Conservation (phyloP, 768 basidiomycete species). For the Sarcodon sp. region DNA sequence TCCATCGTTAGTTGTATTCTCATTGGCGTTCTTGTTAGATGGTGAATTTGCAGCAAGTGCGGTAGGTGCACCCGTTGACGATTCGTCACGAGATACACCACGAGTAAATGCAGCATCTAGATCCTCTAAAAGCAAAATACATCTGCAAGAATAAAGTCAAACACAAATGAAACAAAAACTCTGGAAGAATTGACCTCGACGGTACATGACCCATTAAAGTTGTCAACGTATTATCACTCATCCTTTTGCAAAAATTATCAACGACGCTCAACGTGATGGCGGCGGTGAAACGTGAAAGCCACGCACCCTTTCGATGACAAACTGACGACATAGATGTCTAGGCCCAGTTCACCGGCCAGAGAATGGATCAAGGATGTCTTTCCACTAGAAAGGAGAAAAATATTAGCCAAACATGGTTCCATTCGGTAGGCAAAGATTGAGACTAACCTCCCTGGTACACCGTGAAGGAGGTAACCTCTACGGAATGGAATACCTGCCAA, state of each 20-base stretch:
- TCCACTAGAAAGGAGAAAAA: slow-evolving; percentile 32
- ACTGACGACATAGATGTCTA: slow-evolving; percentile 88
- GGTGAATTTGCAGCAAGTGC: not conserved
- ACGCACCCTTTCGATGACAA: slow-evolving; percentile 76
- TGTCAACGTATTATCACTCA: slow-evolving; percentile 83
- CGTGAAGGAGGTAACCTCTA: slow-evolving; percentile 73
- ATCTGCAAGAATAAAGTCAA: slow-evolving; percentile 29
- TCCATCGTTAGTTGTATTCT: slow-evolving; percentile 45
- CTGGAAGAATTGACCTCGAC: slow-evolving; percentile 38
- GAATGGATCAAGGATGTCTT: slow-evolving; percentile 84
- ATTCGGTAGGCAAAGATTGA: not conserved
- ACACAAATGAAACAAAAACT: not conserved
- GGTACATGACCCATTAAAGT: slow-evolving; percentile 86
- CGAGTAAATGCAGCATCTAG: slow-evolving; percentile 88
- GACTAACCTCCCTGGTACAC: slow-evolving; percentile 69
- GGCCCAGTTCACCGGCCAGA: slow-evolving; percentile 68
- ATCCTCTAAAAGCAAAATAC: slow-evolving; percentile 89
- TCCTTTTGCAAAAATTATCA: slow-evolving; percentile 28
- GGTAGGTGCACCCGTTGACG: slow-evolving; percentile 62
- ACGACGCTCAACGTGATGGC: slow-evolving; percentile 3
- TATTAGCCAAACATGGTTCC: slow-evolving; percentile 7
- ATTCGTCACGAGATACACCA: slow-evolving; percentile 70
- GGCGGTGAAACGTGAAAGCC: slow-evolving; percentile 1
- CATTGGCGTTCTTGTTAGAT: slow-evolving; percentile 19
- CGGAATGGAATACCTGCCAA: slow-evolving; percentile 73